Base-by-base conservation (phyloP, 192 early-diverging fungal species). In the Diversispora eburnea region DNA sequence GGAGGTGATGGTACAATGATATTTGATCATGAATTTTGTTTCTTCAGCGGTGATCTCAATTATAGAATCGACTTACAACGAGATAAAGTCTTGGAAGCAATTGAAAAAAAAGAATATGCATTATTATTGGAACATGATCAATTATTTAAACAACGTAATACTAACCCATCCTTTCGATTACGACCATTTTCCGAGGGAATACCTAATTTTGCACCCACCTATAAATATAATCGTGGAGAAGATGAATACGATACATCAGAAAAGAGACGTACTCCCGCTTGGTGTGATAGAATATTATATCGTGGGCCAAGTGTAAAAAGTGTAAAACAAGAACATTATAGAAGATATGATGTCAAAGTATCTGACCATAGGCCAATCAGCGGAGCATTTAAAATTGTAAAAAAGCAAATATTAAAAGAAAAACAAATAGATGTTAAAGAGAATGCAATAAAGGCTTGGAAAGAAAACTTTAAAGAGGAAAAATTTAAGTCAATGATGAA, bases 31-130 rank as follows among this genome's bases (percentile, higher is more conserved):
- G 88, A 88, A 48, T 76, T 85, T 25, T 87, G 86, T 68, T 88
- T 93, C 79, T 84, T 91, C 22, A 87, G 88, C n/a, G 95, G 95
- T n/a, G 97, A 98, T 78, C 85, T 97, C 46, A 98, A 98, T 79
- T 98, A 97, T 80, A 88, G 97, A 19, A 93, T 98, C 70, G 87
- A 92, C 45, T 80, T 90, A 71, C 60, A 83, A 8, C 89, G 94
- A 17, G 84, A 89, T 49, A 77, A 84, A 43, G 94, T 91, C 2
- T 54, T 93, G 19, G 80, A 87, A 22, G 70, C 75, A 8, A 84
- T 84, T 6, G 83, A 84, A 17, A 77, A 82, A 7, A 80, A 85
- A 66, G 82, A 94, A 68, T 87, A 84, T 79, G 77, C 80, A 9
- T 69, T 83, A 17, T 75, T 95, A 56, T 77, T 87, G 72, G 80